Evolutionary conservation across 805 yeast species (phyloP).

Genomic region (Cyberlindnera veronae): DNA sequence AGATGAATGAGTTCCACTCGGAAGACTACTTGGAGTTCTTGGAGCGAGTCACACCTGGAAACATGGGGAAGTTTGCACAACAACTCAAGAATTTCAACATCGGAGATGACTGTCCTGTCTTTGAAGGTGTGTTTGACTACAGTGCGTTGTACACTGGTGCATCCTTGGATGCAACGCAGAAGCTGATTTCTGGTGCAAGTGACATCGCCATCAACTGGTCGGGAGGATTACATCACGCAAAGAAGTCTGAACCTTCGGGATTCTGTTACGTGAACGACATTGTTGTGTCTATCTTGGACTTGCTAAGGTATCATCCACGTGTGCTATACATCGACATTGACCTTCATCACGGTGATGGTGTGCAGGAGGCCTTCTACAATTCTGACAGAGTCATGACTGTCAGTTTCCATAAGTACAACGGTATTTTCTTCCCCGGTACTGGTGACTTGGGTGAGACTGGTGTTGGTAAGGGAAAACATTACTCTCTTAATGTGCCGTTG

Average conservation of each 20-base stretch:
- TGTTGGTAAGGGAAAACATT: slow-evolving; percentile 82
- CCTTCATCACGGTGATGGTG: slow-evolving; percentile 97
- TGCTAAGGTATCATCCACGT: slow-evolving; percentile 85
- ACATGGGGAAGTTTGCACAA: slow-evolving; percentile 60
- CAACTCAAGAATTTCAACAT: slow-evolving; percentile 78
- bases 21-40: slow-evolving; percentile 92
- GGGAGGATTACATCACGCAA: slow-evolving; percentile 96
- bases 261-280: slow-evolving; percentile 95
- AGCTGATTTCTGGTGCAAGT: slow-evolving; percentile 78
- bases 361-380: slow-evolving; percentile 92
- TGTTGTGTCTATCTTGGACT: slow-evolving; percentile 80
- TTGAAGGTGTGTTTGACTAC: slow-evolving; percentile 91
- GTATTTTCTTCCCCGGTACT: slow-evolving; percentile 96
- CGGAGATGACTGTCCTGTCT: slow-evolving; percentile 91
- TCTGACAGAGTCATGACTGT: slow-evolving; percentile 97
- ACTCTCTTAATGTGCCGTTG: slow-evolving; percentile 86
- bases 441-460: slow-evolving; percentile 91
- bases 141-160: slow-evolving; percentile 91
- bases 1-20: slow-evolving; percentile 77
- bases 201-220: slow-evolving; percentile 96
- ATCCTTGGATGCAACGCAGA: slow-evolving; percentile 86
- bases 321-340: slow-evolving; percentile 93
- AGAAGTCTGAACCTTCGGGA: slow-evolving; percentile 90
- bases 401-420: slow-evolving; percentile 89
- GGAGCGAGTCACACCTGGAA: slow-evolving; percentile 87